Evolutionary conservation across 805 yeast species (phyloP), one percentile per base, ranked within the genome.

Genomic region (Ogataea wickerhamii): DNA sequence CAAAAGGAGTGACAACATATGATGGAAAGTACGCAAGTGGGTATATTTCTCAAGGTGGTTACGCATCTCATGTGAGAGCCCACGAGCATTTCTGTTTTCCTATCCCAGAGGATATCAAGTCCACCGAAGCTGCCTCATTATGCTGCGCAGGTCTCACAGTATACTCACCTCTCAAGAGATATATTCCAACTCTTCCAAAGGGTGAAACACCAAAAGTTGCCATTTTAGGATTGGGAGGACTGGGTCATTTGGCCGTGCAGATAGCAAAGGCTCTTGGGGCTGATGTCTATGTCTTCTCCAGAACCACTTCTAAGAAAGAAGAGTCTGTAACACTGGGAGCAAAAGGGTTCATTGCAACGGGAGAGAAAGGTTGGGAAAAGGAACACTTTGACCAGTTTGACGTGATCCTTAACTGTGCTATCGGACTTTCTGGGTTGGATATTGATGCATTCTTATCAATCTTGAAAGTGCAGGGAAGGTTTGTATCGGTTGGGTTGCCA

Each of bases 61-160:
- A 71, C 48, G 62, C 76, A 8, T 67, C 73, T 13, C 74, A 71
- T 52, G 60, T 66, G 30, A 64, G 70, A 49, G 72, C 69, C 25
- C 65, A 71, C 48, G 72, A 71, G 55, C 65, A 67, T 37, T 63
- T 66, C 52, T 62, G 64, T 20, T 71, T 70, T 59, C 65, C 70
- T 11, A 66, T 72, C 37, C 78, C 76, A 11, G 71, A 69, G 13
- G 62, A 44, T 22, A 57, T 72, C 51, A 59, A 58, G 35, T 58
- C 71, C 5, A 52, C 54, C 13, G 64, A 55, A 32, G 76, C 71
- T 26, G 76, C 74, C 6, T 74, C 78, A 5, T 54, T 72, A 59
- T 62, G 73, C 60, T 71, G 77, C 55, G 78, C 73, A 23, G 78
- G 78, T 36, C 57, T 71, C 41, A 73, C 77, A 4, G 73, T 67